Base-by-base conservation (phyloP, 2,329 filamentous ascomycete genomes). In the Talaromyces atroroseus region DNA sequence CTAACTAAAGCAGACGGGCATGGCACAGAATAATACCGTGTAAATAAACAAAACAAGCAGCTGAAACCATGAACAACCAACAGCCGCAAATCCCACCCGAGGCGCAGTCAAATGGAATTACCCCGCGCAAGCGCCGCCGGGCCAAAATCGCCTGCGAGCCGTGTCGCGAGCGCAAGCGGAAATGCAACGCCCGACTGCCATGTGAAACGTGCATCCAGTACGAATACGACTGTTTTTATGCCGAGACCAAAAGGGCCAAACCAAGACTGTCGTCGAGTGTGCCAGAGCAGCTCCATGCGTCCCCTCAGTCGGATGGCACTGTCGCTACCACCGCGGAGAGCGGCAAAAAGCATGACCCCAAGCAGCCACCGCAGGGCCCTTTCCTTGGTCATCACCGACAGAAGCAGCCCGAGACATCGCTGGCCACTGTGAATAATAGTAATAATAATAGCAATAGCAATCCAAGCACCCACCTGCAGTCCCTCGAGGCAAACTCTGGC, bases 401-500 rank as follows among this genome's bases (percentile, higher is more conserved):
- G 68, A 67, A 62, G 65, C 51, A 56, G 58, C 63, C 65, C 60
- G 54, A 63, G 55, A 56, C 59, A 42, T 21, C 56, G 46, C 36
- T 57, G 42, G 56, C 64, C 34, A 6, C 26, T 10, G 8, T 29
- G 5, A 29, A 36, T 16, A 16, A 36, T 16, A 14, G 14, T 10
- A 16, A 16, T 36, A 36, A 36, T 10, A 36, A 12, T 16, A 34
- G 11, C 10, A 59, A 54, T 60, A 54, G 46, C 48, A 56, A 50
- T 49, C 63, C 64, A 1, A 63, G 62, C 8, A 65, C 63, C 3
- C 64, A 68, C 10, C 54, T 65, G 29, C 63, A 65, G 49, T 79
- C 78, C 0, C 68, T 82, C 3, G 80, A 83, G 60, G 81, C 79
- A 36, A 83, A 84, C 59, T 83, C 80, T 0, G 80, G 80, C 0